These are phyloP conservation scores for Lagenidium giganteum DNA, from an alignment of 352 stramenopile genomes.

Conservation along the genomic window DNA sequence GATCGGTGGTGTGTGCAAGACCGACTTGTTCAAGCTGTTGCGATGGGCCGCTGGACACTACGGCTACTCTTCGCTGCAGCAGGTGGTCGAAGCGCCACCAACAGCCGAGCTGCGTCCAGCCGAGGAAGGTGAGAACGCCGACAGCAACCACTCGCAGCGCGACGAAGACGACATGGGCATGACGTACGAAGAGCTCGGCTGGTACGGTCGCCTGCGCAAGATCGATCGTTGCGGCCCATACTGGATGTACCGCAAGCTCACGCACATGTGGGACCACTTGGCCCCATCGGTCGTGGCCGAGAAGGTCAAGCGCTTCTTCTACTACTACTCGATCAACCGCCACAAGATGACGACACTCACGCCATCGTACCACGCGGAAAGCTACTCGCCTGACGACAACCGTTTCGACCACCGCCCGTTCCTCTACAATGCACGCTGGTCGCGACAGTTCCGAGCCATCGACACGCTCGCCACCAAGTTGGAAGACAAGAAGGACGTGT, in stretches of 20 bases:
- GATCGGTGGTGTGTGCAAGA: conserved; percentile 95
- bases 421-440: conserved; percentile 96
- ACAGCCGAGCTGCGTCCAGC: no score
- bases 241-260: conserved; percentile 91
- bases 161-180: conserved; percentile 99
- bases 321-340: conserved; percentile 97
- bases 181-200: conserved; percentile 97
- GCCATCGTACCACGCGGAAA: conserved; percentile 97
- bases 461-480: conserved; percentile 84
- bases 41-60: conserved; percentile 89
- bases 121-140: no score
- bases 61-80: conserved; percentile 86
- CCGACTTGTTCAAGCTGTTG: conserved; percentile 96
- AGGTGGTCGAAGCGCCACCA: conserved; percentile 92
- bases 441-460: conserved; percentile 94
- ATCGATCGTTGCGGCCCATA: conserved; percentile 94
- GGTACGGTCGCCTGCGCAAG: conserved; percentile 95
- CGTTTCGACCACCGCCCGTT: conserved; percentile 98
- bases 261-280: conserved; percentile 86
- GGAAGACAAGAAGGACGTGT: conserved; percentile 69
- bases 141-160: conserved; percentile 88
- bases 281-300: conserved; percentile 63
- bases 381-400: conserved; percentile 99
- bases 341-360: conserved; percentile 99
- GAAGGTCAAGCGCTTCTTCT: conserved; percentile 97